phyloP scores from a whole-genome alignment of 306 rosid genomes.

The Pyrus bretschneideri region DNA sequence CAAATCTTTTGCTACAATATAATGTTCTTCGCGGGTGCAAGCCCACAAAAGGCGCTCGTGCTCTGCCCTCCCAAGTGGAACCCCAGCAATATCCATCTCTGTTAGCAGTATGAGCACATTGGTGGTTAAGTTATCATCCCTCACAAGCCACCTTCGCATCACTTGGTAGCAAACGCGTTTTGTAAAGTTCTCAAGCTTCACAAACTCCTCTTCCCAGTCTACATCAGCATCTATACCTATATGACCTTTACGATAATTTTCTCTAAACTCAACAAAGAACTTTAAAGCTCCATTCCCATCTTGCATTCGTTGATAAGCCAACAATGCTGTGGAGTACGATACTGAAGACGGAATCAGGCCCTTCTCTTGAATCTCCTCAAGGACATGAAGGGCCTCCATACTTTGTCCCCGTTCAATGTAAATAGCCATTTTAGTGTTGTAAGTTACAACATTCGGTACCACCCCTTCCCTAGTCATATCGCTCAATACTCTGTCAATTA shows the following conservation, averaged over 20 bases:
- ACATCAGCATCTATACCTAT: constrained; percentile 43
- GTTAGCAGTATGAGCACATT: constrained; percentile 55
- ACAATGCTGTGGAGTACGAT: constrained; percentile 68
- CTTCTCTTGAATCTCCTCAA: constrained; percentile 54
- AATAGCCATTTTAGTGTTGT: constrained; percentile 73
- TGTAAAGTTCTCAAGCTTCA: constrained; percentile 63
- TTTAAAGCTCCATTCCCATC: constrained; percentile 72
- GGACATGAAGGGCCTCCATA: constrained; percentile 50
- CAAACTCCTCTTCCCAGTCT: constrained; percentile 66
- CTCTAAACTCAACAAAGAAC: constrained; percentile 61
- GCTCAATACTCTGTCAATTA: constrained; percentile 49
- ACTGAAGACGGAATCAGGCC: constrained; percentile 65
- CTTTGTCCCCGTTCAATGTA: constrained; percentile 57
- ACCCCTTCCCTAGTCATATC: constrained; percentile 69
- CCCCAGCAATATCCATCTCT: constrained; percentile 62
- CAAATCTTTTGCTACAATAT: constrained; percentile 65
- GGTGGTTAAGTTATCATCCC: constrained; percentile 36
- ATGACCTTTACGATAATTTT: constrained; percentile 55
- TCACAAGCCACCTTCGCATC: constrained; percentile 85
- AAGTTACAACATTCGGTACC: constrained; percentile 61
- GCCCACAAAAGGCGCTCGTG: constrained; percentile 83
- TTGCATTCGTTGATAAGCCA: constrained; percentile 72
- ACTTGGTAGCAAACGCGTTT: constrained; percentile 83
- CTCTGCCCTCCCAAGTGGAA: constrained; percentile 49
- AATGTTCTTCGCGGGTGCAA: constrained; percentile 83